A percentile compares a stretch with the other conserved stretches of the same genome.
These are phyloP conservation scores for Haberlea rhodopensis DNA, from an alignment of 257 asterid species.

Conservation along the genomic window DNA sequence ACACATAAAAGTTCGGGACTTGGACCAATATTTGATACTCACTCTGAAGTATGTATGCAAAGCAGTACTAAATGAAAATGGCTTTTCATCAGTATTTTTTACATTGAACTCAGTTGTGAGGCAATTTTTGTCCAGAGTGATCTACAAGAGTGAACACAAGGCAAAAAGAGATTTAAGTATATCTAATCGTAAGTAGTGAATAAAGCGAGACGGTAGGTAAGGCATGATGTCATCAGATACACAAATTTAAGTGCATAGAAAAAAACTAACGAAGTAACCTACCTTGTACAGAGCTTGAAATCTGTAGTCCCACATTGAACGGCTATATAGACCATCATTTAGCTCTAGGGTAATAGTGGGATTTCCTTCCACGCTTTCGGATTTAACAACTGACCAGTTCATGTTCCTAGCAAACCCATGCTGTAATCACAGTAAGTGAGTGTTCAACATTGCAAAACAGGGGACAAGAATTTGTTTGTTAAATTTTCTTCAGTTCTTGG, in stretches of 20 bases:
- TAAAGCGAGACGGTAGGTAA: not conserved
- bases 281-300: slow-evolving; percentile 90
- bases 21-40: slow-evolving; percentile 28
- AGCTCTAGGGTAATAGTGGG: slow-evolving; percentile 80
- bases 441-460: slow-evolving; percentile 24
- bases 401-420: slow-evolving; percentile 98
- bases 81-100: slow-evolving; percentile 73
- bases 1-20: not conserved
- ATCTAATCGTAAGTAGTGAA: not conserved
- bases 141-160: slow-evolving; percentile 45
- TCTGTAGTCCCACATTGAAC: slow-evolving; percentile 93
- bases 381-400: slow-evolving; percentile 65
- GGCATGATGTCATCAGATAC: slow-evolving; percentile 17
- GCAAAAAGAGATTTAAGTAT: slow-evolving; percentile 13
- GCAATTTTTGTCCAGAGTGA: slow-evolving; percentile 55
- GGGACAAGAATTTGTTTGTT: slow-evolving; percentile 11
- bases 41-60: slow-evolving; percentile 90
- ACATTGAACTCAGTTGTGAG: slow-evolving; percentile 80
- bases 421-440: slow-evolving; percentile 47
- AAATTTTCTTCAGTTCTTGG: slow-evolving; percentile 13
- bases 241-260: not conserved
- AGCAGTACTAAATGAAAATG: slow-evolving; percentile 88
- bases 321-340: slow-evolving; percentile 85
- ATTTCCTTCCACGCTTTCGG: slow-evolving; percentile 71
- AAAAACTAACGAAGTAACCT: slow-evolving; percentile 8